These are phyloP conservation scores for Penicillium polonicum DNA, from an alignment of 2,329 filamentous ascomycete species.

Conservation along the genomic window DNA sequence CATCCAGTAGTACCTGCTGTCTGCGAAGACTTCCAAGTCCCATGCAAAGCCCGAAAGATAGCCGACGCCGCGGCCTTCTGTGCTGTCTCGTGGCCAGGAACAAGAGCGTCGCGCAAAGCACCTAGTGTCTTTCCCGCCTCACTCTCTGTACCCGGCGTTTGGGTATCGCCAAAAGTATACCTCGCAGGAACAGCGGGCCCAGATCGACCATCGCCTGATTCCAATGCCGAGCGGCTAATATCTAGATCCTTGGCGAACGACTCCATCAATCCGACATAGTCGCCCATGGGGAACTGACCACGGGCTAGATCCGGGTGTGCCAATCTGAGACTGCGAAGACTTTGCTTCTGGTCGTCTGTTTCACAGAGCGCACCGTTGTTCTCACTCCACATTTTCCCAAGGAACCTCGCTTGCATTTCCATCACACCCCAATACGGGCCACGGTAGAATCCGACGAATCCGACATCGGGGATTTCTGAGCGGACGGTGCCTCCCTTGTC, in stretches of 20 bases:
- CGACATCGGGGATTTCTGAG: conserved; percentile 61
- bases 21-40: conserved; percentile 63
- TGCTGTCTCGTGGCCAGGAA: conserved; percentile 46
- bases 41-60: conserved; percentile 69
- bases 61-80: conserved; percentile 61
- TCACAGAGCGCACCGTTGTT: conserved; percentile 19
- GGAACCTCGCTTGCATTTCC: conserved; percentile 76
- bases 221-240: conserved; percentile 47
- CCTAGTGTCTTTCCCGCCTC: conserved; percentile 47
- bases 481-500: conserved; percentile 67
- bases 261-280: conserved; percentile 75
- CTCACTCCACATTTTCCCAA: conserved; percentile 61
- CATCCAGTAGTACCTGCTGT: conserved; percentile 46
- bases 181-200: conserved; percentile 55
- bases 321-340: conserved; percentile 24
- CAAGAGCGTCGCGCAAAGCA: conserved; percentile 41
- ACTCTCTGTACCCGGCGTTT: conserved; percentile 8
- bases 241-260: conserved; percentile 62
- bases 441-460: conserved; percentile 81
- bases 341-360: conserved; percentile 25
- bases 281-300: conserved; percentile 77
- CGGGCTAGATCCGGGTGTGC: conserved; percentile 33
- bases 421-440: conserved; percentile 84
- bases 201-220: conserved; percentile 31
- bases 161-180: conserved; percentile 43